These are phyloP conservation scores for Linanthus parryae DNA, from an alignment of 148 eudicot genomes.

Conservation along the genomic window DNA sequence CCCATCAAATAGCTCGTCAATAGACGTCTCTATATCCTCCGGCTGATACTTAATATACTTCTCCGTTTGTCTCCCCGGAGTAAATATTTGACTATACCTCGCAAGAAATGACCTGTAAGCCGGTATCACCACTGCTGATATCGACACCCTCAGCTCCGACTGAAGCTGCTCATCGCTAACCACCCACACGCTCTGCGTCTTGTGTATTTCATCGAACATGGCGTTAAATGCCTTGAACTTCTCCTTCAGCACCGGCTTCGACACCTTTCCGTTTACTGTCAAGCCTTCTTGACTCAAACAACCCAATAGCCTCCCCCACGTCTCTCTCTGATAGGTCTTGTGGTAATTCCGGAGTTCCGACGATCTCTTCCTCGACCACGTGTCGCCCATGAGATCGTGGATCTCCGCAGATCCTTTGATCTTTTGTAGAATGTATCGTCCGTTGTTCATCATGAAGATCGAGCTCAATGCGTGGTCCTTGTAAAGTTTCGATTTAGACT, in stretches of 20 bases:
- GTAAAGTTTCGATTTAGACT: slow-evolving; percentile 57
- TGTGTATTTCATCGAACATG: slow-evolving; percentile 74
- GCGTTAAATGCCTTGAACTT: slow-evolving; percentile 78
- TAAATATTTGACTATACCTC: slow-evolving; percentile 58
- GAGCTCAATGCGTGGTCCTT: slow-evolving; percentile 50
- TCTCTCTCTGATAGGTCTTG: slow-evolving; percentile 50
- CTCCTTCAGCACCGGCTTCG: slow-evolving; percentile 75
- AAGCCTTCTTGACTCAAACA: slow-evolving; percentile 62
- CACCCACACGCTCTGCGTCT: slow-evolving; percentile 67
- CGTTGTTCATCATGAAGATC: slow-evolving; percentile 77
- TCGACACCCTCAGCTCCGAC: slow-evolving; percentile 88
- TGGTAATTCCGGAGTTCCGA: slow-evolving; percentile 39
- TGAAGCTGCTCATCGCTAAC: slow-evolving; percentile 90
- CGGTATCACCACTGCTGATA: slow-evolving; percentile 76
- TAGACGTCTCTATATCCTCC: slow-evolving; percentile 68
- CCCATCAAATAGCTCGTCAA: slow-evolving; percentile 86
- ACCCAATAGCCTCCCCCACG: slow-evolving; percentile 56
- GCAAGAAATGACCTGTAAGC: slow-evolving; percentile 76
- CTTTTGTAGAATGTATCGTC: slow-evolving; percentile 46
- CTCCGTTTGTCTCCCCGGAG: slow-evolving; percentile 80
- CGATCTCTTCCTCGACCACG: slow-evolving; percentile 41
- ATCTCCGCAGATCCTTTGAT: slow-evolving; percentile 28
- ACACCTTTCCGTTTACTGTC: slow-evolving; percentile 56
- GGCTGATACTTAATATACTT: slow-evolving; percentile 86
- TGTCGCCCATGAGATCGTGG: slow-evolving; percentile 24